Percentiles rank a stretch among this genome's conserved stretches.
phyloP scores from a whole-genome alignment of 225 moss, liverwort and hornwort genomes.

The Marchantia paleacea region DNA sequence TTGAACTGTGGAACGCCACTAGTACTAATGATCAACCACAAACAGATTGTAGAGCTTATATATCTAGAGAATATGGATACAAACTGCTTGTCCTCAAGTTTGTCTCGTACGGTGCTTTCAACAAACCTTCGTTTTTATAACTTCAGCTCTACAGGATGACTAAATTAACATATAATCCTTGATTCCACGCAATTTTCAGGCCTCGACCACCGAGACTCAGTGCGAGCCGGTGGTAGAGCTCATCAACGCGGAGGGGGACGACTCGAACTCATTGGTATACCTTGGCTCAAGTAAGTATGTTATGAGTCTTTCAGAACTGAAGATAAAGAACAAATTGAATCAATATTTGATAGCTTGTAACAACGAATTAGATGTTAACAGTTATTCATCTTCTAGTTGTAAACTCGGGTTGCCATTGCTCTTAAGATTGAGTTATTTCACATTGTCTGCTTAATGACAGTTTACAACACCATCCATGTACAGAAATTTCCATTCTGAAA shows the following conservation, averaged over 20 bases:
- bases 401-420: too few species aligned
- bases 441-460: neutral
- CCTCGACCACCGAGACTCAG: conserved; percentile 9
- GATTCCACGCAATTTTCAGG: neutral
- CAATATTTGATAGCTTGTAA: neutral
- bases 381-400: too few species aligned
- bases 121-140: neutral
- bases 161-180: neutral
- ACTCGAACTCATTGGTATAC: neutral
- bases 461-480: neutral
- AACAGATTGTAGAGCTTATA: neutral
- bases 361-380: neutral
- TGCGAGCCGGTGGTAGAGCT: conserved; percentile 15
- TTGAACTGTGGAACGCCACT: too few species aligned
- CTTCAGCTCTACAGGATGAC: too few species aligned
- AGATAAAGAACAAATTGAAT: neutral
- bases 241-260: conserved; percentile 13
- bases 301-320: neutral
- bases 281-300: conserved; percentile 10
- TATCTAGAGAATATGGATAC: neutral
- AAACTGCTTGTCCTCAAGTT: neutral
- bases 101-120: neutral
- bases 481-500: neutral
- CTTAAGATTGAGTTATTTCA: neutral
- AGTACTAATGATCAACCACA: neutral